Evolutionary conservation across 805 yeast genomes (phyloP), one percentile per base, ranked within the genome.

Genomic region (Kockiozyma suomiensis): DNA sequence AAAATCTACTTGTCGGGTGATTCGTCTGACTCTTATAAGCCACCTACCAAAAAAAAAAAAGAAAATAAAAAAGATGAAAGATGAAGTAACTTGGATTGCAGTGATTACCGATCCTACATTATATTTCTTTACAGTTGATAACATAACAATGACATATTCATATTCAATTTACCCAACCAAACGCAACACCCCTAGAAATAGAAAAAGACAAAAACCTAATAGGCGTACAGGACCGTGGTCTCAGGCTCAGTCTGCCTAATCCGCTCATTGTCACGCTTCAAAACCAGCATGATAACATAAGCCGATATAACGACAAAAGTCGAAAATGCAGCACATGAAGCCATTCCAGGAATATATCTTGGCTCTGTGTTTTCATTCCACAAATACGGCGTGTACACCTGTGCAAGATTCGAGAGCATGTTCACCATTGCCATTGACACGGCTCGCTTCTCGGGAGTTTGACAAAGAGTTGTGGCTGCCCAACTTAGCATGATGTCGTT

Each of bases 391-490:
- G 65, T 59, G 28, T 64, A 62, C 26, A 62, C 57, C 12, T 59
- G 50, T 17, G 61, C 50, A 12, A 60, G 10, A 37, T 64, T 61
- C 21, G 57, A 15, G 19, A 59, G 33, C 54, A 46, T 47, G 40
- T 59, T 63, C 43, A 62, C 54, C 45, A 59, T 23, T 0, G 85
- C 83, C 68, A 83, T 70, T 8, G 85, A 81, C 62, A 43, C 46
- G 1, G 64, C 64, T 12, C 46, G 23, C 47, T 59, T 59, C 80
- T 81, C 74, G 8, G 85, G 84, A 7, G 85, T 85, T 66, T 85
- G 74, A 41, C 84, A 82, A 17, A 63, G 50, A n/a, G 65, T 54
- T 43, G 61, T 52, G 28, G 61, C 66, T 17, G 60, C 54, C 55
- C 61, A 53, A 17, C 61, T 48, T 15, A 56, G 52, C 19, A 54